These are phyloP conservation scores for Plantago ovata DNA, from an alignment of 257 asterid species.

Conservation along the genomic window DNA sequence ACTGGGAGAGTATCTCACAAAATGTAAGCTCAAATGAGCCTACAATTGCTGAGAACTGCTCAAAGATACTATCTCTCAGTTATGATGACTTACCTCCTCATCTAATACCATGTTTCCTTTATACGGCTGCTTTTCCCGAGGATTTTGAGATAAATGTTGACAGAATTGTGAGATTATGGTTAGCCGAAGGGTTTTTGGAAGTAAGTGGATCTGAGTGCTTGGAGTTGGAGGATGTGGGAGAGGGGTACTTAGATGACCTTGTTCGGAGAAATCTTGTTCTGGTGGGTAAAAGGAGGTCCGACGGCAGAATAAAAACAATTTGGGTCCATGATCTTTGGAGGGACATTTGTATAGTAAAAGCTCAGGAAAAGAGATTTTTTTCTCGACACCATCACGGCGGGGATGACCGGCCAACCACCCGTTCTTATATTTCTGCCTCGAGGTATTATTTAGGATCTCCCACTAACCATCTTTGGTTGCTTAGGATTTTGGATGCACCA, in stretches of 20 bases:
- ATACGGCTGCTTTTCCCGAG: slow-evolving; percentile 19
- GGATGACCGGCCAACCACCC: not conserved
- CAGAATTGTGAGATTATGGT: slow-evolving; percentile 15
- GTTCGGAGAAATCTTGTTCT: slow-evolving; percentile 11
- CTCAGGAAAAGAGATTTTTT: slow-evolving; percentile 6
- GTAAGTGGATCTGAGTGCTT: not conserved
- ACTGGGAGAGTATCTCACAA: slow-evolving; percentile 13
- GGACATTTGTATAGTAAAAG: slow-evolving; percentile 9
- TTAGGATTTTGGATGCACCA: not conserved
- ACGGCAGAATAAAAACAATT: slow-evolving; percentile 12
- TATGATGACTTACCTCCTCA: slow-evolving; percentile 21
- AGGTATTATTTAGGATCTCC: not conserved
- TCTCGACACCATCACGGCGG: not conserved
- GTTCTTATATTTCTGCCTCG: not conserved
- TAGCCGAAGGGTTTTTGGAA: slow-evolving; percentile 22
- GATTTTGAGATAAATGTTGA: slow-evolving; percentile 5
- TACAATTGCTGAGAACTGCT: slow-evolving; percentile 8
- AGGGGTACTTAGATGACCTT: slow-evolving; percentile 18
- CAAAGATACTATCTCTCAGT: slow-evolving; percentile 16
- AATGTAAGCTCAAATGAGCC: not conserved
- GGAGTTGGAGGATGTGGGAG: not conserved
- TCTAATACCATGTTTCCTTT: slow-evolving; percentile 22
- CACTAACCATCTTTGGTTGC: not conserved
- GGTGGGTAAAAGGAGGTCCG: slow-evolving; percentile 13
- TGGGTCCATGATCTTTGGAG: slow-evolving; percentile 26